A percentile compares a stretch with the other conserved stretches of the same genome.
Evolutionary conservation across 805 yeast species (phyloP).

Genomic region (Ogataea polymorpha): DNA sequence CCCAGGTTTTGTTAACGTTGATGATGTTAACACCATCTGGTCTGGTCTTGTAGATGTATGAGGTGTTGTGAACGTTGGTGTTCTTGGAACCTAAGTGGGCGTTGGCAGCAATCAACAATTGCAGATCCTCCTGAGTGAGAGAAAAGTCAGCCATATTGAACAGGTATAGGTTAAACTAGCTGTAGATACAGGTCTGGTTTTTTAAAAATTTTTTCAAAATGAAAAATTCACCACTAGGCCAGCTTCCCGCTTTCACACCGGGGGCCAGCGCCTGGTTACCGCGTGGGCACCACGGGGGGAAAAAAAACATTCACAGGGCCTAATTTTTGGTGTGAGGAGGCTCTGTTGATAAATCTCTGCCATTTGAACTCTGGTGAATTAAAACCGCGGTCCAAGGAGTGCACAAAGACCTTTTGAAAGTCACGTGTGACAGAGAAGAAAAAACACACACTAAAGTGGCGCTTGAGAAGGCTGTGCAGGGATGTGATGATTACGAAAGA

Average conservation of each 20-base stretch:
- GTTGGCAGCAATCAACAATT: constrained; percentile 99
- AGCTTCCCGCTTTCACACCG: neutral
- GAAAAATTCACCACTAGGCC: constrained; percentile 14
- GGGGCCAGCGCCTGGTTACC: neutral
- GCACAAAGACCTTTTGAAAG: neutral
- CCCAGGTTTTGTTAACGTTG: constrained; percentile 99
- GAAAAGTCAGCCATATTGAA: constrained; percentile 37
- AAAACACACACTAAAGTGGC: too few species aligned
- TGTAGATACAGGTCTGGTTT: constrained; percentile 14
- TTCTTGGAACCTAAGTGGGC: constrained; percentile 99
- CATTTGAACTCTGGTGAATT: constrained; percentile 1
- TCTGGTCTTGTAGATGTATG: constrained; percentile 97
- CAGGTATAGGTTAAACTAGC: constrained; percentile 12
- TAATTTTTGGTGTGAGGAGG: constrained; percentile 9
- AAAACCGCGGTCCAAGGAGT: constrained; percentile 3
- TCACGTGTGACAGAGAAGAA: too few species aligned
- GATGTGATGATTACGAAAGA: constrained; percentile 9
- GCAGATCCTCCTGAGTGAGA: constrained; percentile 93
- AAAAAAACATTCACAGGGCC: constrained; percentile 3
- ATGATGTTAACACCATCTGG: constrained; percentile 99
- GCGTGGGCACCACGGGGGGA: constrained; percentile 2
- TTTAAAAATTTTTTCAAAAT: constrained; percentile 17
- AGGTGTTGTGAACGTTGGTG: constrained; percentile 98
- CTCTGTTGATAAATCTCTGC: constrained; percentile 1
- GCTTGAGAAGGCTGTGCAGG: constrained; percentile 1